These are phyloP conservation scores for Vitis riparia DNA, from an alignment of 164 flowering plant species.

Conservation along the genomic window DNA sequence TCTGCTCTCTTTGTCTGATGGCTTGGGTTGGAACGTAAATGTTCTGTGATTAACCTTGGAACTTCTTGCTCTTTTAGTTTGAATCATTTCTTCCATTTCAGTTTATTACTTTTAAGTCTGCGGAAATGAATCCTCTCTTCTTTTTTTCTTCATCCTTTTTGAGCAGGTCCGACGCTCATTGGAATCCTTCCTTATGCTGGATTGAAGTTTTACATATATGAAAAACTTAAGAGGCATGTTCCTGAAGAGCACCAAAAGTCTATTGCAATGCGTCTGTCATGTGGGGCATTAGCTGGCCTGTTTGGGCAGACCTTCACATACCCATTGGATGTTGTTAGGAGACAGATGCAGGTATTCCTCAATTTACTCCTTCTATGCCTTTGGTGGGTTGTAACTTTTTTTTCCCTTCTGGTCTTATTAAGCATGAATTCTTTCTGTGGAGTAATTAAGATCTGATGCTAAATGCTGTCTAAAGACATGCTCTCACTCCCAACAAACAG, in stretches of 20 bases:
- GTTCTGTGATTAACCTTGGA: no score
- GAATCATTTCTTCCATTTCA: no score
- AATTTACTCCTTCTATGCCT: neutral
- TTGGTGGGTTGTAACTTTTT: neutral
- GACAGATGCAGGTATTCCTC: constrained; percentile 91
- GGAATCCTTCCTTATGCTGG: constrained; percentile 98
- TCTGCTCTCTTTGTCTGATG: no score
- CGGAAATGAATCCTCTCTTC: no score
- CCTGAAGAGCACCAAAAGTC: constrained; percentile 92
- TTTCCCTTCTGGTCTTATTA: neutral
- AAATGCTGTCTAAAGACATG: no score
- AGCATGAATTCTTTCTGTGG: constrained; percentile 3
- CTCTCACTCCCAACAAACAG: no score
- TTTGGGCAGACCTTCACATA: constrained; percentile 94
- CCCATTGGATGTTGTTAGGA: constrained; percentile 92
- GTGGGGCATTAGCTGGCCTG: constrained; percentile 96
- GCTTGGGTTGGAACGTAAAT: no score
- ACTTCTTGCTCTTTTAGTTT: no score
- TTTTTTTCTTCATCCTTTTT: neutral
- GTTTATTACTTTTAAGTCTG: no score
- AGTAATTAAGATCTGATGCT: no score
- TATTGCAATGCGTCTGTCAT: constrained; percentile 73
- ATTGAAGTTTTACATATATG: constrained; percentile 86
- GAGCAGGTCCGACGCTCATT: constrained; percentile 84
- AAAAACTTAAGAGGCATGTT: constrained; percentile 81